Conservation (phyloP, 208 protist species). For the Strigomonas galati region DNA sequence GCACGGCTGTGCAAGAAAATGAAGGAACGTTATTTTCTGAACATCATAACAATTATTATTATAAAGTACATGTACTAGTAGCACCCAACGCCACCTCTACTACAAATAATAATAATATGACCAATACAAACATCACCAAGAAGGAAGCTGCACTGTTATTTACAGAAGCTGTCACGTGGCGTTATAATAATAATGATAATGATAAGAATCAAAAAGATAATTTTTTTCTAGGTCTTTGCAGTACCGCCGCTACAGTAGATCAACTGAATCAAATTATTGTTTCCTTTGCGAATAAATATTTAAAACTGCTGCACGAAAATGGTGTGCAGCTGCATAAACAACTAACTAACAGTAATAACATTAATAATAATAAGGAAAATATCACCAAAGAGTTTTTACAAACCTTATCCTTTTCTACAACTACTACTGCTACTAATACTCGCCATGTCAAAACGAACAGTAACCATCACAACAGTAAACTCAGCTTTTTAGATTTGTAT, state of each 20-base stretch:
- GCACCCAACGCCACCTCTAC: not conserved
- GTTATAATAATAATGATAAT: not conserved
- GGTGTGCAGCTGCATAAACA: not conserved
- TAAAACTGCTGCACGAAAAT: not conserved
- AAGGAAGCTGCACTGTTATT: not conserved
- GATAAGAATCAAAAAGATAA: not conserved
- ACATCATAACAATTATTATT: not conserved
- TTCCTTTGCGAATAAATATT: not conserved
- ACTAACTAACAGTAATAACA: not conserved
- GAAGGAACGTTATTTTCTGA: not conserved
- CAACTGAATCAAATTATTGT: not conserved
- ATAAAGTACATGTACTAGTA: constrained; percentile 1
- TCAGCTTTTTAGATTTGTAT: not conserved
- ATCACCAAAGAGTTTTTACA: not conserved
- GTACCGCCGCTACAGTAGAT: not conserved
- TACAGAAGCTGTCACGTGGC: not conserved
- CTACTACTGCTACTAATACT: not conserved
- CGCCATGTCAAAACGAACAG: not conserved
- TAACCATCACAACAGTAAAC: not conserved
- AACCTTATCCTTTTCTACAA: no score
- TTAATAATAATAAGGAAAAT: not conserved
- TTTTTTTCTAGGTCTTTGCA: not conserved
- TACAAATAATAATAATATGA: not conserved
- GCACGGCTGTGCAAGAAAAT: not conserved
- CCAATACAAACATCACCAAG: constrained; percentile 4